Base-by-base conservation (phyloP, 2,329 filamentous ascomycete genomes). In the Daldinia sp. region DNA sequence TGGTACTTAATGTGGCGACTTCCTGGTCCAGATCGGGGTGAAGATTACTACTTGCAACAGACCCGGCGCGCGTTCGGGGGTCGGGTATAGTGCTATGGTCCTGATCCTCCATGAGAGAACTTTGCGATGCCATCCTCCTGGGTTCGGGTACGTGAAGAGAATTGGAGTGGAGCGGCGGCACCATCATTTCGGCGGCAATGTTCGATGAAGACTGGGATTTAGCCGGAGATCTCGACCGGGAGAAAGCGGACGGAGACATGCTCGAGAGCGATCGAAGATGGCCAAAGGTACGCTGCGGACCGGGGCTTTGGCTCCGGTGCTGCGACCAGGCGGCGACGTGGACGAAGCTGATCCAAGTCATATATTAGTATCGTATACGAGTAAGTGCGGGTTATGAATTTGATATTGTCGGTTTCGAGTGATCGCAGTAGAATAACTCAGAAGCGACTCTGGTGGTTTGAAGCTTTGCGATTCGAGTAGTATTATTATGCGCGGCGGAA, bases 1-100 rank as follows among this genome's bases (percentile, higher is more conserved):
- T 99, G 55, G 94, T 95, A 81, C 94, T 98, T 35, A 99, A 85
- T 6, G 93, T 90, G 6, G 95, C 93, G 30, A 99, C 93, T 81
- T 98, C 96, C 65, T 87, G 83, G 71, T 86, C 86, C 23, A 89
- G 81, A 63, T 88, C 88, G 4, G 87, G 86, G 68, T 88, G 86
- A 50, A 83, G 85, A 41, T 75, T 72, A 37, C 81, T 81, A 55
- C 78, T 78, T 6, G 81, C 79, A 7, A 86, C 82, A 59, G 83
- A 86, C 74, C 83, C 82, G 26, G 82, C 79, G 66, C 86, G 84
- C 73, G 82, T 87, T 72, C 89, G 83, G 13, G 89, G 89, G 74
- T 90, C 89, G 42, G 90, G 90, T 58, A 93, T 82, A 1, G 91
- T 93, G 78, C 89, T 92, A 81, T 92, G 86, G 74, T 88, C 88